Conservation (phyloP, 768 basidiomycete species). For the Nevesoporus exiguus region DNA sequence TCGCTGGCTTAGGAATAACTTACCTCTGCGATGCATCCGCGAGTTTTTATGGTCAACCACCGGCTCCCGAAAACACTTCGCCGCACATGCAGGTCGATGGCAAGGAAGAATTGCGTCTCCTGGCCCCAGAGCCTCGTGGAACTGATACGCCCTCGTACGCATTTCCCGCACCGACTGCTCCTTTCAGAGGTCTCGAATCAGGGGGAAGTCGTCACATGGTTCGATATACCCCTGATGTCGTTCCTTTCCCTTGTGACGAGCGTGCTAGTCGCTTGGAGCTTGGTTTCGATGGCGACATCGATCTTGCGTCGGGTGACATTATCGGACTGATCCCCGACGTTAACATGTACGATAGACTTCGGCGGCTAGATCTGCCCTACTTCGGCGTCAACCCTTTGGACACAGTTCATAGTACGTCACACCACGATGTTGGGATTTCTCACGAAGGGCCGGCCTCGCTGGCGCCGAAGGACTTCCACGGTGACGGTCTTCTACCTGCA, state of each 20-base stretch:
- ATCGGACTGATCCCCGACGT: constrained; percentile 33
- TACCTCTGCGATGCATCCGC: constrained; percentile 1
- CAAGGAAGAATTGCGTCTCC: neutral
- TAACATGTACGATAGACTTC: constrained; percentile 33
- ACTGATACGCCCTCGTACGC: neutral
- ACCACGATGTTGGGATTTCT: neutral
- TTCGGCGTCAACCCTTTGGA: constrained; percentile 41
- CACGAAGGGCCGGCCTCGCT: neutral
- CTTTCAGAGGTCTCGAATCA: neutral
- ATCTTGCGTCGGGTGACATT: constrained; percentile 8
- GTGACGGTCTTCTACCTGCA: neutral
- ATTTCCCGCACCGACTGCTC: neutral
- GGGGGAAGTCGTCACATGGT: neutral
- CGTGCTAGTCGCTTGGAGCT: neutral
- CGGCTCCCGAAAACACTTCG: neutral
- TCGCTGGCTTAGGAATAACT: constrained; percentile 29
- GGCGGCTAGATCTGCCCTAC: constrained; percentile 13
- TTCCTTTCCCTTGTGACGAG: neutral
- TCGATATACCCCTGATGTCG: neutral
- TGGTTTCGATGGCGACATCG: constrained; percentile 6
- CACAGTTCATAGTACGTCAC: constrained; percentile 24
- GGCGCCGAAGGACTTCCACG: neutral
- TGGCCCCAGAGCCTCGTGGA: neutral
- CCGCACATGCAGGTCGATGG: constrained; percentile 7
- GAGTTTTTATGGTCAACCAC: neutral